phyloP scores from a whole-genome alignment of 148 eudicot genomes.

The Suaeda aralocaspica region DNA sequence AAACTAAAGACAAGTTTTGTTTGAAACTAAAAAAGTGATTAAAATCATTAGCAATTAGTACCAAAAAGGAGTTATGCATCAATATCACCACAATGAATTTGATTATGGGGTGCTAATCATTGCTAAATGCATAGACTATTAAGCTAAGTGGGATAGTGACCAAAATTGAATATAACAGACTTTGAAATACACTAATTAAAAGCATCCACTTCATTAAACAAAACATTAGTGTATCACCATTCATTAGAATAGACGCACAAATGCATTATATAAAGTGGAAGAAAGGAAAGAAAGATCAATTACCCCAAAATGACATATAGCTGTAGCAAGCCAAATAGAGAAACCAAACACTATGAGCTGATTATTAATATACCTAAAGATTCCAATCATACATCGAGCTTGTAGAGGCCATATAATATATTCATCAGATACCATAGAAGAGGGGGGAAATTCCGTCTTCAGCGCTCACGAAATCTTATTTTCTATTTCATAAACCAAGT shows the following conservation, averaged over 20 bases:
- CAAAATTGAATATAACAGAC: neutral
- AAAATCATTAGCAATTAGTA: neutral
- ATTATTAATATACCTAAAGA: neutral
- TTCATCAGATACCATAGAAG: neutral
- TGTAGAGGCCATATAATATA: neutral
- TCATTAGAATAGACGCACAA: neutral
- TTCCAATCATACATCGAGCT: neutral
- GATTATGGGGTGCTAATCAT: neutral
- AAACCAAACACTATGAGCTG: neutral
- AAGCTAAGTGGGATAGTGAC: conserved; percentile 5
- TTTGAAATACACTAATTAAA: neutral
- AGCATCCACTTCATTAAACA: conserved; percentile 1
- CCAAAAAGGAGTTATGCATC: neutral
- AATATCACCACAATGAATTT: neutral
- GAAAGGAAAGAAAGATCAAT: neutral
- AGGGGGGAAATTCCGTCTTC: neutral
- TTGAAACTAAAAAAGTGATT: neutral
- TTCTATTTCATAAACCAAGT: neutral
- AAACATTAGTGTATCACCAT: neutral
- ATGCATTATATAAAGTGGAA: conserved; percentile 1
- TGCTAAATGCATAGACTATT: neutral
- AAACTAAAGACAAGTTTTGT: neutral
- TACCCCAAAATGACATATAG: neutral
- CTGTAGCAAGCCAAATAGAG: neutral
- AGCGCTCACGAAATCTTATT: neutral